These are phyloP conservation scores for Vanrija sp. DNA, from an alignment of 1,284 basidiomycete species.

Conservation along the genomic window DNA sequence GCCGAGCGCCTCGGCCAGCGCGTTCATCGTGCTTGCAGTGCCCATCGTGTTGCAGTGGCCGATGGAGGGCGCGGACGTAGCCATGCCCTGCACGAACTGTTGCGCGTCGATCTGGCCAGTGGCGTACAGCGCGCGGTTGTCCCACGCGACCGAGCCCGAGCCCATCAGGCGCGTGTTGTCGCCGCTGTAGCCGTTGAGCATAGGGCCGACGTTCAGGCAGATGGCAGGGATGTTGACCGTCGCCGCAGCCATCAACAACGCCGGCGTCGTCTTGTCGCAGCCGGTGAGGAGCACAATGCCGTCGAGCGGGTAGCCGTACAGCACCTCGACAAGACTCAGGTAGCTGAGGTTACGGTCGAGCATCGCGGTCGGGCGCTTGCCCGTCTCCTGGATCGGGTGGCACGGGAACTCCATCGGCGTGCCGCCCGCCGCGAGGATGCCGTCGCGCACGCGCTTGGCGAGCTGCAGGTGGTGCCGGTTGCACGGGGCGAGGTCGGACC, in stretches of 20 bases:
- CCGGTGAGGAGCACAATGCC: constrained; percentile 48
- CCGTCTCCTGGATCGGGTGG: constrained; percentile 49
- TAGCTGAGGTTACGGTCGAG: constrained; percentile 47
- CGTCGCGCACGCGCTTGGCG: constrained; percentile 47
- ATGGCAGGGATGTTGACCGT: constrained; percentile 46
- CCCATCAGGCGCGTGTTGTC: constrained; percentile 39
- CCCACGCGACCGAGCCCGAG: constrained; percentile 47
- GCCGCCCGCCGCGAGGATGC: constrained; percentile 47
- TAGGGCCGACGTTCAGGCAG: constrained; percentile 43
- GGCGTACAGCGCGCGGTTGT: constrained; percentile 34
- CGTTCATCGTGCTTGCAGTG: constrained; percentile 67
- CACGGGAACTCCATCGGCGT: constrained; percentile 49
- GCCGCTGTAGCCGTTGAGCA: constrained; percentile 47
- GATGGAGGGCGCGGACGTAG: constrained; percentile 36
- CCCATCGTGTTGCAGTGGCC: constrained; percentile 50
- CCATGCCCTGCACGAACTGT: constrained; percentile 41
- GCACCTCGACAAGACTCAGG: constrained; percentile 45
- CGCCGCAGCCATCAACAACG: constrained; percentile 37
- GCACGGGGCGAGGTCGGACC: constrained; percentile 44
- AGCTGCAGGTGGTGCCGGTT: constrained; percentile 46
- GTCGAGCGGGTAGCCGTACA: constrained; percentile 47
- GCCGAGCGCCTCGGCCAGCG: constrained; percentile 82
- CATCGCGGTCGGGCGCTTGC: constrained; percentile 47
- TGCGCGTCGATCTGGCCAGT: constrained; percentile 40
- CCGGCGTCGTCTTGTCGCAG: constrained; percentile 53